Percentiles rank a stretch among this genome's conserved stretches.
Evolutionary conservation across 179 eudicot genomes (phyloP).

Genomic region (Monotropa hypopitys): DNA sequence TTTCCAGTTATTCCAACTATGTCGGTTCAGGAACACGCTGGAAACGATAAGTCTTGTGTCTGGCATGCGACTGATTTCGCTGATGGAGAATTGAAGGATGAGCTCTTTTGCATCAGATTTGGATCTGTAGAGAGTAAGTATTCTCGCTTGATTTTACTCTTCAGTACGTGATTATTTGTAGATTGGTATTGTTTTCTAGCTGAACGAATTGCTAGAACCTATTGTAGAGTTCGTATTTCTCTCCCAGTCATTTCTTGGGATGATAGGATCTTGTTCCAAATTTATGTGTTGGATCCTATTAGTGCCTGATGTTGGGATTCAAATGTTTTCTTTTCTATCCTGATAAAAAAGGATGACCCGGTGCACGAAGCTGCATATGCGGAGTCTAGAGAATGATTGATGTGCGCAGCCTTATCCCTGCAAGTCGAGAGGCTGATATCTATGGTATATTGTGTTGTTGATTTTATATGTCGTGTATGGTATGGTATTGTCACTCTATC

Average conservation of each 20-base stretch:
- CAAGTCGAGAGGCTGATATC: no score
- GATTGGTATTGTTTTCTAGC: background rate
- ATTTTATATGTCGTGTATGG: no score
- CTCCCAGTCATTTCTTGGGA: background rate
- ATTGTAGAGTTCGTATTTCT: background rate
- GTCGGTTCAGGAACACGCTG: conserved; percentile 83
- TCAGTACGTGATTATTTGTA: background rate
- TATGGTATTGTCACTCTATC: no score
- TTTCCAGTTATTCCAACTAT: conserved; percentile 50
- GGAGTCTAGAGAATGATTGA: no score
- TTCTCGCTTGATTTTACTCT: background rate
- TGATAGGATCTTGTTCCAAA: background rate
- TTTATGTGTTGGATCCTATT: background rate
- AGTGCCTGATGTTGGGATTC: background rate
- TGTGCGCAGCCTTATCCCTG: no score
- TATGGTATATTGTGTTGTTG: no score
- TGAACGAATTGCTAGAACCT: background rate
- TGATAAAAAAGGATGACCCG: no score
- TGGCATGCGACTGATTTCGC: conserved; percentile 93
- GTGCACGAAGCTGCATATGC: no score
- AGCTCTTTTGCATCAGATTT: conserved; percentile 65
- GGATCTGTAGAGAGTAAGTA: conserved; percentile 62
- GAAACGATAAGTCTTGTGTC: conserved; percentile 87
- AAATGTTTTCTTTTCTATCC: background rate
- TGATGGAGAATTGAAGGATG: conserved; percentile 86